Conservation (phyloP, 2,329 filamentous ascomycete genomes). For the Xylaria sp. region DNA sequence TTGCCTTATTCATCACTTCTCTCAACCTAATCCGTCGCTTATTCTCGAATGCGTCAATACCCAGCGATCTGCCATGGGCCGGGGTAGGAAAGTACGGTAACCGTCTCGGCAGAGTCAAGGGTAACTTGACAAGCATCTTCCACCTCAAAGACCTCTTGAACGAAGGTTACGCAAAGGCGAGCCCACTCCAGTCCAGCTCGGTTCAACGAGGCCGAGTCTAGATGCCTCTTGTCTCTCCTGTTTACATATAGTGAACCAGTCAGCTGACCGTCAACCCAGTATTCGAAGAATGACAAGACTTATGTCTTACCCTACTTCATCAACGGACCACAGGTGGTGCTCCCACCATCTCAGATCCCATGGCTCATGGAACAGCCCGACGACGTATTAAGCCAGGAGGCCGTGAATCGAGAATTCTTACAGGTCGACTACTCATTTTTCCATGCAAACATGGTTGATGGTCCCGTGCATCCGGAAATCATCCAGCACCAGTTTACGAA, state of each 20-base stretch:
- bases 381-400: conserved; percentile 41
- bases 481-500: conserved; percentile 43
- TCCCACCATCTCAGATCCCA: conserved; percentile 38
- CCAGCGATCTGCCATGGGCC: conserved; percentile 37
- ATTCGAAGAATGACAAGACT: conserved; percentile 38
- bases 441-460: conserved; percentile 39
- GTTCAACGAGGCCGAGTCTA: neutral
- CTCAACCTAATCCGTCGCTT: conserved; percentile 35
- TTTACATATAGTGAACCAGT: neutral
- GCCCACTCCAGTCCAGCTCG: neutral
- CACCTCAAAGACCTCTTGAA: conserved; percentile 37
- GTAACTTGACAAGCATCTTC: conserved; percentile 38
- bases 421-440: conserved; percentile 43
- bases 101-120: conserved; percentile 31
- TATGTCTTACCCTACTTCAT: conserved; percentile 44
- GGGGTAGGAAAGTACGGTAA: conserved; percentile 26
- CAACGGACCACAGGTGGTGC: conserved; percentile 43
- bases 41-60: conserved; percentile 36
- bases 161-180: conserved; percentile 40
- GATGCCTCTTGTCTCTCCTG: neutral
- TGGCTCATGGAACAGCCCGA: conserved; percentile 44
- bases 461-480: conserved; percentile 42
- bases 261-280: conserved; percentile 28
- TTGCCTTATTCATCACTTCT: conserved; percentile 22
- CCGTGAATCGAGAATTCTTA: conserved; percentile 44